Base-by-base conservation (phyloP, 108 stramenopile genomes). In the Craspedostauros australis region DNA sequence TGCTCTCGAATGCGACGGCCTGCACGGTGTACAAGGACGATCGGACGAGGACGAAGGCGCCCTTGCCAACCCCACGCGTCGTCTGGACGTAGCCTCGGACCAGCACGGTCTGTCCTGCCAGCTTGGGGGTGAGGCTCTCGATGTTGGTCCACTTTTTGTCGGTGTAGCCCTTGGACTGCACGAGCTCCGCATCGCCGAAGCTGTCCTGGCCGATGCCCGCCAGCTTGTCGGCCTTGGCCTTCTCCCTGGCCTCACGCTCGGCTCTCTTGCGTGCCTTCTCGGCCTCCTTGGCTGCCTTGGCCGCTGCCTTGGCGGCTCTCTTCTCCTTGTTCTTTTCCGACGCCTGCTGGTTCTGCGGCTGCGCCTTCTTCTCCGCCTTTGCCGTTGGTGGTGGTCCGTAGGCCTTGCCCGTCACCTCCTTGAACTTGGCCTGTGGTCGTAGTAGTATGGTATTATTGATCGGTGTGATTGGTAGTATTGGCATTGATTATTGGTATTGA, bases 21-120 rank as follows among this genome's bases (percentile, higher is more conserved):
- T 99, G 99, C 5, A 98, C 95, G 5, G 96, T 91, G 57, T 70
- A 90, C 46, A 96, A 45, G 15, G 70, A 68, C 22, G 96, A 95
- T 23, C 99, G 86, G n/a, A 99, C 44, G 21, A 98, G 50, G 6
- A 95, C 77, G 64, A 99, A 99, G 5, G 77, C 91, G 27, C 94
- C 91, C 63, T 96, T 98, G n/a, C 96, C 96, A 16, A 95, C 85
- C 23, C 72, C 71, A 11, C 93, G 76, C 12, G 74, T 57, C 2
- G 77, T 77, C 48, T 94, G 93, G 22, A 97, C 62, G 57, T 89
- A 74, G 0, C 92, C 98, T 4, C 98, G 77, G 36, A 97, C 83
- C 46, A 91, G 44, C 9, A 99, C 86, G 22, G 62, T 67, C 53
- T 81, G 45, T 20, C 92, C 95, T 15, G 80, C 80, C 52, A 88